Evolutionary conservation across 164 flowering plant species (phyloP).

Genomic region (Tinospora cordifolia): DNA sequence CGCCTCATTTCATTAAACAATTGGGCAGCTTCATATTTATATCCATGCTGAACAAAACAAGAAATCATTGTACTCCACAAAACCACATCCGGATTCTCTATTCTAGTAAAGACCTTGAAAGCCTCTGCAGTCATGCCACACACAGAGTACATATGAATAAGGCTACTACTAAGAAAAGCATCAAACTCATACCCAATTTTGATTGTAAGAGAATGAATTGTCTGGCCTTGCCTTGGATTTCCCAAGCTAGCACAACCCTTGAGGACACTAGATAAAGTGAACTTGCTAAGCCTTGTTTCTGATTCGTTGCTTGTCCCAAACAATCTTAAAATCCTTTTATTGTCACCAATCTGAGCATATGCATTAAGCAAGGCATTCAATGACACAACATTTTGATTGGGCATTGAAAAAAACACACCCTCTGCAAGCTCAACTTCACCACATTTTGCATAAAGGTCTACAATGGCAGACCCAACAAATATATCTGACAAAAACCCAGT

Average conservation of each 20-base stretch:
- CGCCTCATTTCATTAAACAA: constrained; percentile 28
- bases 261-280: no score
- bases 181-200: constrained; percentile 34
- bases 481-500: constrained; percentile 30
- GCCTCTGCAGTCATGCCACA: constrained; percentile 41
- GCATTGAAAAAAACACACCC: constrained; percentile 32
- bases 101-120: constrained; percentile 30
- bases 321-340: constrained; percentile 24
- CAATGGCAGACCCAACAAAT: constrained; percentile 49
- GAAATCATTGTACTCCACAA: constrained; percentile 45
- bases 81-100: constrained; percentile 39
- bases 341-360: constrained; percentile 36
- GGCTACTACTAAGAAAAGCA: constrained; percentile 30
- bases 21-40: constrained; percentile 21
- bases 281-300: constrained; percentile 27
- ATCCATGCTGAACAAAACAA: constrained; percentile 39
- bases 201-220: constrained; percentile 33
- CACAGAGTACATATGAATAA: constrained; percentile 53
- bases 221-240: constrained; percentile 23
- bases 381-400: constrained; percentile 31
- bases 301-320: constrained; percentile 31
- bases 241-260: no score
- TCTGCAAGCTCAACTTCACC: constrained; percentile 34
- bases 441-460: constrained; percentile 52
- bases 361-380: constrained; percentile 53